Conservation (phyloP, 257 asterid genomes). For the Lithospermum erythrorhizon region DNA sequence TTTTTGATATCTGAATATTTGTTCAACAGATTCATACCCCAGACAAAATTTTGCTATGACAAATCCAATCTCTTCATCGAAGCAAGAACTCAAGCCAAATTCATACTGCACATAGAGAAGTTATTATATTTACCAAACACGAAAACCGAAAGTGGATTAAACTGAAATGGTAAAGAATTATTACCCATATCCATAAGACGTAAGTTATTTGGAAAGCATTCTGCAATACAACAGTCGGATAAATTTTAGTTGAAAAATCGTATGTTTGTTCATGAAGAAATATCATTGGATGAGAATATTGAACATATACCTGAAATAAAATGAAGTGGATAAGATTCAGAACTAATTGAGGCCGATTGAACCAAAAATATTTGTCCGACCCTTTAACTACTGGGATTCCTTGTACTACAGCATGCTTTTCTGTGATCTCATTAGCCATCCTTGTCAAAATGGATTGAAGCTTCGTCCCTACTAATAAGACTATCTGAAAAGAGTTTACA, state of each 20-base stretch:
- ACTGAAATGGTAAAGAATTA: not conserved
- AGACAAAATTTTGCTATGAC: slow-evolving; percentile 4
- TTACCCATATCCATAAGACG: slow-evolving; percentile 27
- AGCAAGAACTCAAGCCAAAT: slow-evolving; percentile 12
- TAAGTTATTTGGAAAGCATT: slow-evolving; percentile 30
- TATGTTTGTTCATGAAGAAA: not conserved
- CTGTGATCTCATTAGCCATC: slow-evolving; percentile 80
- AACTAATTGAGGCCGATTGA: slow-evolving; percentile 56
- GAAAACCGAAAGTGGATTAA: not conserved
- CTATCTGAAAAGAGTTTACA: slow-evolving; percentile 35
- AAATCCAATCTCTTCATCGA: slow-evolving; percentile 8
- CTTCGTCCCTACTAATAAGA: slow-evolving; percentile 84
- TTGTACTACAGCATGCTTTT: slow-evolving; percentile 78
- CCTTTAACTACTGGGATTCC: slow-evolving; percentile 95
- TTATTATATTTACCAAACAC: not conserved
- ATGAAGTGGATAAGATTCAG: slow-evolving; percentile 76
- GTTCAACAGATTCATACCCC: slow-evolving; percentile 1
- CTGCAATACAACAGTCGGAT: slow-evolving; percentile 5
- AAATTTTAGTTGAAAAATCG: not conserved
- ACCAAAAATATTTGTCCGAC: slow-evolving; percentile 77
- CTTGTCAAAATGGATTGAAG: slow-evolving; percentile 68
- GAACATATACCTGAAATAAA: slow-evolving; percentile 65
- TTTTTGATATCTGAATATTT: not conserved
- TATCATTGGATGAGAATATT: not conserved
- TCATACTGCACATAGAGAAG: slow-evolving; percentile 13